Percentiles rank a stretch among this genome's conserved stretches.
These are phyloP conservation scores for Nigrospora sphaerica DNA, from an alignment of 2,329 filamentous ascomycete genomes.

Conservation along the genomic window DNA sequence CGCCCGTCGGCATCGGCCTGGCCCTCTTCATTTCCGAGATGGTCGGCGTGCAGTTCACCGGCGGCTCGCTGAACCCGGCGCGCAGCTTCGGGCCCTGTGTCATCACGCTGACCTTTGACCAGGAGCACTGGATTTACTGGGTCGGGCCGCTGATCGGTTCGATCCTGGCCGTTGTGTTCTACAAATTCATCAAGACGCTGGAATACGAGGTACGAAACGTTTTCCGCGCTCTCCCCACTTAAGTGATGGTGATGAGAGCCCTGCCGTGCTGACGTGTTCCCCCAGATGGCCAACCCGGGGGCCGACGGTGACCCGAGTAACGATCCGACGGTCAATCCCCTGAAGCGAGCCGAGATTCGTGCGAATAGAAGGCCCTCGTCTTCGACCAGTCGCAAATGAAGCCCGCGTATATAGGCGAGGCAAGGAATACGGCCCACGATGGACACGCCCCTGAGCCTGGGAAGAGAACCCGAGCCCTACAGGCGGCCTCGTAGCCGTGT, in stretches of 20 bases:
- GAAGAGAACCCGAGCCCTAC: neutral
- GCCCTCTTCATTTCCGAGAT: conserved; percentile 47
- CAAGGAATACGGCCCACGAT: neutral
- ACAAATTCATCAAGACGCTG: conserved; percentile 31
- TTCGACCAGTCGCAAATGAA: neutral
- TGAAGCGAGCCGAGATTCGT: conserved; percentile 23
- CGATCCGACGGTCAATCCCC: conserved; percentile 35
- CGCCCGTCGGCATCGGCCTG: conserved; percentile 56
- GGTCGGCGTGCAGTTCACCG: conserved; percentile 39
- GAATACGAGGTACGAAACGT: conserved; percentile 25
- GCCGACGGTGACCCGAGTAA: conserved; percentile 35
- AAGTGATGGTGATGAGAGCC: neutral
- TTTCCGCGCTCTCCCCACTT: neutral
- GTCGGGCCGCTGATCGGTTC: conserved; percentile 26
- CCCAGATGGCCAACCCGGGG: conserved; percentile 37
- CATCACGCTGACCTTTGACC: conserved; percentile 22
- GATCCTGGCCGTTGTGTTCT: conserved; percentile 27
- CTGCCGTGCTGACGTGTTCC: conserved; percentile 2
- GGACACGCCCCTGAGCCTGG: neutral
- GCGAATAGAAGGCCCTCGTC: neutral
- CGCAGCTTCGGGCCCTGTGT: conserved; percentile 39
- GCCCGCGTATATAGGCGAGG: neutral
- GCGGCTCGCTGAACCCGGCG: conserved; percentile 39
- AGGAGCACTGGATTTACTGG: conserved; percentile 17
- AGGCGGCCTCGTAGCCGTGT: neutral